Evolutionary conservation across 108 stramenopile species (phyloP).

Genomic region (Seminavis robusta): DNA sequence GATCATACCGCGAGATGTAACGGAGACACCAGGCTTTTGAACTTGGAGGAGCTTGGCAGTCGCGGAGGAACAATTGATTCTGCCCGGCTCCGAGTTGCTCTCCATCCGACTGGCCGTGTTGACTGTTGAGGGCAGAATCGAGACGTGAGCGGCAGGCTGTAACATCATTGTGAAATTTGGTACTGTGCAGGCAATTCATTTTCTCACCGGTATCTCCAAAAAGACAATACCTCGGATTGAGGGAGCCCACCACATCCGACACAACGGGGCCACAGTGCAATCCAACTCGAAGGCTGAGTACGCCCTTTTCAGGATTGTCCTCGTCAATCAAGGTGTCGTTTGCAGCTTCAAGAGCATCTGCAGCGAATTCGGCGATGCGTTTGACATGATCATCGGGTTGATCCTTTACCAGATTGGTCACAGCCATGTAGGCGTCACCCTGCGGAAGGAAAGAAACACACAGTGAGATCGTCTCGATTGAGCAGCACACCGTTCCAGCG

Average conservation of each 20-base stretch:
- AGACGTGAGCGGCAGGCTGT: too few relatives aligned
- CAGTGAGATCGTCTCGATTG: conserved; percentile 41
- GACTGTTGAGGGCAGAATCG: conserved; percentile 39
- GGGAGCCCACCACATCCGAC: conserved; percentile 32
- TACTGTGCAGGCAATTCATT: too few relatives aligned
- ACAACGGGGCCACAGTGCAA: conserved; percentile 38
- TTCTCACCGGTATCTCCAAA: conserved; percentile 77
- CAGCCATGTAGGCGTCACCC: conserved; percentile 46
- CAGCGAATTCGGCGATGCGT: conserved; percentile 40
- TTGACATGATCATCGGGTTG: too few relatives aligned
- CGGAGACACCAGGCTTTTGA: conserved; percentile 51
- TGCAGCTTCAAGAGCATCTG: conserved; percentile 29
- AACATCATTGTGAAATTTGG: too few relatives aligned
- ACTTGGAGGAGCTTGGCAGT: conserved; percentile 36
- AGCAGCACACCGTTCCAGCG: neutral
- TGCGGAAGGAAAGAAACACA: conserved; percentile 3
- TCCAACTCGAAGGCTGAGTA: conserved; percentile 36
- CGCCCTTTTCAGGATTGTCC: conserved; percentile 23
- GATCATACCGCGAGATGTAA: too few relatives aligned
- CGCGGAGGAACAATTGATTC: conserved; percentile 49
- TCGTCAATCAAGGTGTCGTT: conserved; percentile 19
- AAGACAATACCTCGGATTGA: conserved; percentile 27
- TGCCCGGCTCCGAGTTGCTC: conserved; percentile 20
- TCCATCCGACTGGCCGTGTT: conserved; percentile 65
- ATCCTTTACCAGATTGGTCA: conserved; percentile 32